Conservation (phyloP, 306 rosid species). For the Senna tora region DNA sequence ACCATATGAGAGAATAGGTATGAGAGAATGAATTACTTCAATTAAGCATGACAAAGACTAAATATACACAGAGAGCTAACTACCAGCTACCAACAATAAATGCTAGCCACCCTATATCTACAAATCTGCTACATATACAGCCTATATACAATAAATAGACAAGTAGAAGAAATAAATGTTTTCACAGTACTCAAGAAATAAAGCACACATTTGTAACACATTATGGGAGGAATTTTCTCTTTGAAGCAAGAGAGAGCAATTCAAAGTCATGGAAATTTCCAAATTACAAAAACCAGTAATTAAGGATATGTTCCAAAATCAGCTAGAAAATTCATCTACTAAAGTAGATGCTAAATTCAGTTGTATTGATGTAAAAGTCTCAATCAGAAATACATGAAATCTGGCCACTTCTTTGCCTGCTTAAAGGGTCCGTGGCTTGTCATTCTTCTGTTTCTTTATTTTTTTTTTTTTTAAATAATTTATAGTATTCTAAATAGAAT, state of each 20-base stretch:
- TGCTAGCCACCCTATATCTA: no score
- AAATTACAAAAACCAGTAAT: conserved; percentile 1
- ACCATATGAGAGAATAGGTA: no score
- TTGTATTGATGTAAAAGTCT: not conserved
- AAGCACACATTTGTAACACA: not conserved
- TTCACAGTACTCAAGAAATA: no score
- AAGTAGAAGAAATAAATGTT: no score
- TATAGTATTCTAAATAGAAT: not conserved
- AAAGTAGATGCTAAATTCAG: conserved; percentile 4
- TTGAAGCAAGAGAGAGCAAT: conserved; percentile 12
- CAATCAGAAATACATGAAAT: not conserved
- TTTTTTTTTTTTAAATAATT: not conserved
- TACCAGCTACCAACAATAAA: no score
- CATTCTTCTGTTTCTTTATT: not conserved
- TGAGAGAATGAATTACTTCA: no score
- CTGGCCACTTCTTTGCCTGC: not conserved
- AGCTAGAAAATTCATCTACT: not conserved
- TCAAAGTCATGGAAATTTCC: not conserved
- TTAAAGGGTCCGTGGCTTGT: not conserved
- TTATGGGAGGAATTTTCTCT: not conserved
- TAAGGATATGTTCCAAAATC: not conserved
- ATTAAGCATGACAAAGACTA: no score
- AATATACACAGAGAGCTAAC: no score
- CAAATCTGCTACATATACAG: no score
- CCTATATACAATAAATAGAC: no score